Percentiles rank a stretch among this genome's conserved stretches.
Evolutionary conservation across 805 yeast genomes (phyloP).

Genomic region (Barnettozyma californica): DNA sequence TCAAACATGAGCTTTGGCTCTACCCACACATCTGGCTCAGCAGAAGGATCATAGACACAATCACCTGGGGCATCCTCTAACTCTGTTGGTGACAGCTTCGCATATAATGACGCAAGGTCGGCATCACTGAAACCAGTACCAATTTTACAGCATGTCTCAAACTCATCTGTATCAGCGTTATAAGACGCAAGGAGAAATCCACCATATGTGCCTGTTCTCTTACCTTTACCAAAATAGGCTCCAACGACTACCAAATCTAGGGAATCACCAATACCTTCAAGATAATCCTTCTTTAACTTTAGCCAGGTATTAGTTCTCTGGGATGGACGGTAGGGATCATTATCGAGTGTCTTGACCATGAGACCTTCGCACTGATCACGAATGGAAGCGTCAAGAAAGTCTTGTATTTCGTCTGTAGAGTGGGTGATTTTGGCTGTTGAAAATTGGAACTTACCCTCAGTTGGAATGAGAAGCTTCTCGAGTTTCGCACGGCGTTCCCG

Average conservation of each 20-base stretch:
- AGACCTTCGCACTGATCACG: slow-evolving; percentile 91
- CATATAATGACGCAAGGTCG: slow-evolving; percentile 54
- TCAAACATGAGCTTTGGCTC: slow-evolving; percentile 84
- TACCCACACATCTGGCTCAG: slow-evolving; percentile 91
- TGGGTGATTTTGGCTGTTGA: slow-evolving; percentile 73
- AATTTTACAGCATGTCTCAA: slow-evolving; percentile 91
- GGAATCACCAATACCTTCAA: slow-evolving; percentile 94
- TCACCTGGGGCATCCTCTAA: slow-evolving; percentile 59
- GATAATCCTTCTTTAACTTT: slow-evolving; percentile 89
- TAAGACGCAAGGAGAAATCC: slow-evolving; percentile 90
- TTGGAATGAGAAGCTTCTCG: slow-evolving; percentile 47
- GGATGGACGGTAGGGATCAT: slow-evolving; percentile 88
- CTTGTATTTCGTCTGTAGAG: slow-evolving; percentile 68
- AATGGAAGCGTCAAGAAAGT: slow-evolving; percentile 82
- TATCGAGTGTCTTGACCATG: slow-evolving; percentile 88
- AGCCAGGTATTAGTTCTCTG: slow-evolving; percentile 95
- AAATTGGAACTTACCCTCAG: slow-evolving; percentile 74
- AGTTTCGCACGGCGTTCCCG: slow-evolving; percentile 64
- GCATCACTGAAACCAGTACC: slow-evolving; percentile 97
- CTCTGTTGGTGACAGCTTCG: slow-evolving; percentile 62
- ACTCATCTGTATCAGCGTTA: slow-evolving; percentile 87
- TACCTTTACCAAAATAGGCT: slow-evolving; percentile 90
- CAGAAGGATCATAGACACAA: slow-evolving; percentile 62
- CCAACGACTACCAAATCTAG: slow-evolving; percentile 91
- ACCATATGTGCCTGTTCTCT: slow-evolving; percentile 92